Evolutionary conservation across 1,284 basidiomycete species (phyloP).

Genomic region (Gymnopus androsaceus): DNA sequence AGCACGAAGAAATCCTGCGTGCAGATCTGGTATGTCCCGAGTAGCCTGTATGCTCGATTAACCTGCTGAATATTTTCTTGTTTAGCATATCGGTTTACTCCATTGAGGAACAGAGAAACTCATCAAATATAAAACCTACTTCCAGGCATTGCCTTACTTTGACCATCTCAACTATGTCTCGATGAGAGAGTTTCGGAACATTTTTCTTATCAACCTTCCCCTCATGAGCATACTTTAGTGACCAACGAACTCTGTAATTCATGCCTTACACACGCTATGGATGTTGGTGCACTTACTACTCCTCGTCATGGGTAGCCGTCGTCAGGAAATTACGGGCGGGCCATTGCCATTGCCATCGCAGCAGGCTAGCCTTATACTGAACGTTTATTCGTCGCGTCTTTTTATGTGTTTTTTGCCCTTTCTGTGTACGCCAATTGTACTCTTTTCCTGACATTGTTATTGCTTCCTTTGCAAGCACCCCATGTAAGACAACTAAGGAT

Average conservation of each 20-base stretch:
- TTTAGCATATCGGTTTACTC: conserved; percentile 90
- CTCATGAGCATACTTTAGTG: conserved; percentile 52
- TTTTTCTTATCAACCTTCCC: not conserved
- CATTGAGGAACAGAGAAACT: conserved; percentile 99
- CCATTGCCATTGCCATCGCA: too few species aligned
- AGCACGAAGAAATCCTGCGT: conserved; percentile 92
- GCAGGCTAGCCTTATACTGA: too few species aligned
- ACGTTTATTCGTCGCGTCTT: too few species aligned
- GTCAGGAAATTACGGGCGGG: too few species aligned
- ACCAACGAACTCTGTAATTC: conserved; percentile 97
- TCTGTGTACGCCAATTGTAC: too few species aligned
- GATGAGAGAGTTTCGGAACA: conserved; percentile 83
- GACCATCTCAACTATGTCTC: conserved; percentile 99
- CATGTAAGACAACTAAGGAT: too few species aligned
- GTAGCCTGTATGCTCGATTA: conserved; percentile 2
- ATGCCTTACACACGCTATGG: conserved; percentile 92
- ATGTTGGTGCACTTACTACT: conserved; percentile 96
- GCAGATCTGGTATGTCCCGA: conserved; percentile 75
- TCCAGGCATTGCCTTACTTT: conserved; percentile 98
- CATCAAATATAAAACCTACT: conserved; percentile 99
- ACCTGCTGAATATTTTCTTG: conserved; percentile 11
- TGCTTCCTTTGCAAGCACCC: too few species aligned
- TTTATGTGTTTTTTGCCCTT: too few species aligned
- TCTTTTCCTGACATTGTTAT: too few species aligned
- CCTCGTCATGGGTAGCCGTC: too few species aligned